Evolutionary conservation across 345 rosid genomes (phyloP), one percentile per base, ranked within the genome.

Genomic region (Boechera divaricarpa): DNA sequence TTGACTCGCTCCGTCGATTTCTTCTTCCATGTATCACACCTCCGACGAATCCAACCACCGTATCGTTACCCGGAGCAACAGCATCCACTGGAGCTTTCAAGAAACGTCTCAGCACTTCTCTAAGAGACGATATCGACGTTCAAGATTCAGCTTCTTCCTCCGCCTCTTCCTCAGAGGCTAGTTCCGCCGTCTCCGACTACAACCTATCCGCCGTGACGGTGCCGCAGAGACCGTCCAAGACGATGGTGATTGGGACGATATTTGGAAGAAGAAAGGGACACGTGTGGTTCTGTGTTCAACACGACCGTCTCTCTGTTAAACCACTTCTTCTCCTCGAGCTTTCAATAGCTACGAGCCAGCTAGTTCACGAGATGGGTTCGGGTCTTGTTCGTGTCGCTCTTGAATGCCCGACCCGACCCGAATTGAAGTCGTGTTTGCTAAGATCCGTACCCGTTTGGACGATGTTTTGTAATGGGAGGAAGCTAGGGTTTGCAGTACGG

Each of bases 281-380:
- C 80, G 96, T 90, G 41, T 91, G 96, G 92, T 85, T 94, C 88
- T 90, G 96, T 63, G 63, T 94, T 80, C 97, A 94, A 57, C 87
- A 85, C 69, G 83, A 90, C 78, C 96, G 90, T 79, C 92, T 88
- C 84, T 85, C 94, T 33, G 60, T 82, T 0, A 88, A 81, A 67
- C 94, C 94, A n/a, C 45, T 83, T 51, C 89, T 94, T 60, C 91
- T 89, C 55, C 89, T 91, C 67, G 91, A 91, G 78, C 91, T 94
- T 76, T 84, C 95, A 49, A 79, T 91, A 53, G 86, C 86, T 2
- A 90, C 94, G 45, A 70, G 80, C 55, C 91, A 85, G 49, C 77
- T 91, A 1, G 89, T 89, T 53, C 87, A 81, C 51, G 98, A 90
- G 82, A 91, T 91, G 98, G 79, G 79, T 41, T 85, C 77, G 51